phyloP scores from a whole-genome alignment of 1,284 basidiomycete species.

The Austroboletus novae-zelandiae region DNA sequence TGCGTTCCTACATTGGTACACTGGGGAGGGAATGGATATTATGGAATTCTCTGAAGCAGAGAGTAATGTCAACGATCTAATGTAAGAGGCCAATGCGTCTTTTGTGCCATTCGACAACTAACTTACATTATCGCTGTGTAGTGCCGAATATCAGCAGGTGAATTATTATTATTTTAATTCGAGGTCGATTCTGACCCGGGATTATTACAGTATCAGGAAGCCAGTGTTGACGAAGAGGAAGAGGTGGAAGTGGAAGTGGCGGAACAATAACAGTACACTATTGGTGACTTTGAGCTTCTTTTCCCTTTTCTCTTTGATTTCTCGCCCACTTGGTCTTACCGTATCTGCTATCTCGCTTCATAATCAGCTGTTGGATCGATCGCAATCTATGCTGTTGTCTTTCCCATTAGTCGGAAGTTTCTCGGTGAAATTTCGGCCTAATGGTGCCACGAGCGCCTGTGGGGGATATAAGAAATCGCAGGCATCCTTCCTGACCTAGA shows the following conservation, averaged over 20 bases:
- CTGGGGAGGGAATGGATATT: slow-evolving; percentile 86
- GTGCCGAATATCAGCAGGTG: slow-evolving; percentile 33
- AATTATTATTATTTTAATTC: not conserved
- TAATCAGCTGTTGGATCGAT: slow-evolving; percentile 19
- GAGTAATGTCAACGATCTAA: slow-evolving; percentile 77
- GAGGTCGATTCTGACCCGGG: not conserved
- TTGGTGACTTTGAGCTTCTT: not conserved
- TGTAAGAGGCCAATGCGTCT: slow-evolving; percentile 48
- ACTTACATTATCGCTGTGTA: slow-evolving; percentile 7
- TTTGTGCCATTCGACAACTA: not conserved
- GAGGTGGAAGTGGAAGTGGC: slow-evolving; percentile 9
- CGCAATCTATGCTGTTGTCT: not conserved
- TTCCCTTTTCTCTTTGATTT: not conserved
- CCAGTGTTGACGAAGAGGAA: slow-evolving; percentile 24
- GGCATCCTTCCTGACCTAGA: no score
- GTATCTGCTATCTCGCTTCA: slow-evolving; percentile 17
- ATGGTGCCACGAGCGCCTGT: no score
- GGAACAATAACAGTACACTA: slow-evolving; percentile 21
- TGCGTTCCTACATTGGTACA: slow-evolving; percentile 92
- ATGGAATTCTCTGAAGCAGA: slow-evolving; percentile 94
- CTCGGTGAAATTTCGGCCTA: no score
- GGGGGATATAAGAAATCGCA: no score
- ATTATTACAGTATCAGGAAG: slow-evolving; percentile 29
- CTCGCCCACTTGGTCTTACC: slow-evolving; percentile 7
- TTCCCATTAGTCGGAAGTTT: no score